Evolutionary conservation across 331 rosid species (phyloP), one percentile per base, ranked within the genome.

Genomic region (Saraca asoca): DNA sequence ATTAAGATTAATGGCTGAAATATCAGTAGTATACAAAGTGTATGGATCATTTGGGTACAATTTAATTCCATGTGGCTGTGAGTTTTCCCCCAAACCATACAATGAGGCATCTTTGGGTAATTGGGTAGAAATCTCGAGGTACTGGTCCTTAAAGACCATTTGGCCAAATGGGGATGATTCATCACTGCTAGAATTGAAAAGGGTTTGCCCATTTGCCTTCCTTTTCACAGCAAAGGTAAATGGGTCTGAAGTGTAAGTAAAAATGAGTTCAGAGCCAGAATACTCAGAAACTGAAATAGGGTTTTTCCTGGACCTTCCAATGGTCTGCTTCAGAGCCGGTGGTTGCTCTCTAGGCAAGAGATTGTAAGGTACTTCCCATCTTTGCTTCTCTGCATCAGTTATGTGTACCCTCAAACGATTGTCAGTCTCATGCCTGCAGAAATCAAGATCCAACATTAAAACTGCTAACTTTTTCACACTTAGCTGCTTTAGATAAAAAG

Each of bases 361-460:
- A 55, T 84, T 63, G 79, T 93, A 87, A 19, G 98, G 97, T 0
- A 93, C 96, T 64, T 93, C 98, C 98, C 98, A 93, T 60, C 97
- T 81, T 66, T 84, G 91, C 54, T 84, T 89, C 54, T 76, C 75
- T 0, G 95, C 91, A 58, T 93, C 98, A 6, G 95, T 84, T 35
- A 93, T 88, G 64, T 88, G 95, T 4, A 93, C 88, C 73, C 97
- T 86, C 73, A 93, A 78, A 14, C 97, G 95, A 51, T 81, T 80
- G 0, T 84, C 79, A 0, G 90, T 69, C 69, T 93, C 95, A 34
- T 90, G 91, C 85, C 96, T 92, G 65, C 10, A 35, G 17, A 62
- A 71, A 72, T 8, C 67, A 79, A 51, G 13, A 33, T 6, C 13
- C 12, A 15, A 5, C 0, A 43, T 19, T 3, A 65, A 54, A 0